Conservation (phyloP, 495 filamentous ascomycete genomes). For the Talaromyces liani region DNA sequence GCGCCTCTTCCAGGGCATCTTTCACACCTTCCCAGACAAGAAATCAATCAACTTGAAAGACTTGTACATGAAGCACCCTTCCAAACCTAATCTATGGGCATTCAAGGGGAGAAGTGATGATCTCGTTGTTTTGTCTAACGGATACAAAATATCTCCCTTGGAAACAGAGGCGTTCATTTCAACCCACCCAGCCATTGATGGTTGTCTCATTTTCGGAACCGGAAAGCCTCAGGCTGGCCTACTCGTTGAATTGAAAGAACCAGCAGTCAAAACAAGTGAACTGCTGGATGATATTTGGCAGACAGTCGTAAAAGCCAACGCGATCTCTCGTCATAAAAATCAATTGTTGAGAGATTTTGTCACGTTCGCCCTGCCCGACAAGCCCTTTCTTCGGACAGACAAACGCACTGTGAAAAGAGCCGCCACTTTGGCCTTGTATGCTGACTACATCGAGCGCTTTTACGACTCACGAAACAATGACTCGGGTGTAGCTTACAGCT, state of each 20-base stretch:
- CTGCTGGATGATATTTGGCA: conserved; percentile 21
- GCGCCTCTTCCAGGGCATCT: conserved; percentile 36
- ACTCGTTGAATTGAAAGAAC: conserved; percentile 19
- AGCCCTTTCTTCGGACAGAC: conserved; percentile 19
- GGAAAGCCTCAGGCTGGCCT: conserved; percentile 20
- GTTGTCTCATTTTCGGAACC: conserved; percentile 13
- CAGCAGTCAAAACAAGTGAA: conserved; percentile 13
- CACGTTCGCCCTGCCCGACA: conserved; percentile 10
- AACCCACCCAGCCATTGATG: conserved; percentile 11
- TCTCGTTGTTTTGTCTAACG: conserved; percentile 17
- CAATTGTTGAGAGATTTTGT: conserved; percentile 16
- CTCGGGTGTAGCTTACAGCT: neutral
- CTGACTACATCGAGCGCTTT: conserved; percentile 23
- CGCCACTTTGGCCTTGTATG: conserved; percentile 24
- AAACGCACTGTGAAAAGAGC: conserved; percentile 24
- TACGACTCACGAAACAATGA: conserved; percentile 1
- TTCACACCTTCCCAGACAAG: conserved; percentile 44
- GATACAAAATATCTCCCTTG: conserved; percentile 13
- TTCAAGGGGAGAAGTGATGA: conserved; percentile 18
- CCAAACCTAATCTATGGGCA: conserved; percentile 15
- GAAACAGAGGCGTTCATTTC: conserved; percentile 9
- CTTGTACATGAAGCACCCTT: conserved; percentile 10
- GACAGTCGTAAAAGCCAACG: conserved; percentile 16
- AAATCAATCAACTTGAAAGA: conserved; percentile 11
- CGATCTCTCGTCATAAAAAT: conserved; percentile 19